phyloP scores from a whole-genome alignment of 805 yeast species.

The Candida easanensis region DNA sequence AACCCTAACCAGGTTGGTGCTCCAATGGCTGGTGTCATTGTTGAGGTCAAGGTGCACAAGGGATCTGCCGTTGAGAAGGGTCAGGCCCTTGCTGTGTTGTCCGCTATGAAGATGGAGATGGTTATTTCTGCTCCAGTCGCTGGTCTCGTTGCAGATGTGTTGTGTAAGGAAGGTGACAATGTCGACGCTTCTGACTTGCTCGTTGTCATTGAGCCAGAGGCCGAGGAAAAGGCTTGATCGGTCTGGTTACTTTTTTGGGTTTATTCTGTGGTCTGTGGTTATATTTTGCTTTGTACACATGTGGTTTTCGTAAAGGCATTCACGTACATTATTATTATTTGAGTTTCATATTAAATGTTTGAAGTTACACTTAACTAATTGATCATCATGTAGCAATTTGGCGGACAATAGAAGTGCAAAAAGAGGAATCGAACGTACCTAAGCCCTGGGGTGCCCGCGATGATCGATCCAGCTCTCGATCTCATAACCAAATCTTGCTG shows the following conservation, averaged over 20 bases:
- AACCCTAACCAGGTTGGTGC: slow-evolving; percentile 94
- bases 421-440: too few relatives aligned
- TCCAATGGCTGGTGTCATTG: slow-evolving; percentile 98
- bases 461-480: too few relatives aligned
- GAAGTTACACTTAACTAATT: too few relatives aligned
- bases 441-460: too few relatives aligned
- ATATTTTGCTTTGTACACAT: too few relatives aligned
- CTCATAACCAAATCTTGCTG: too few relatives aligned
- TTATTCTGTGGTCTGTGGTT: too few relatives aligned
- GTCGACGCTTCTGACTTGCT: slow-evolving; percentile 94
- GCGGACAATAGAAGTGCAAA: too few relatives aligned
- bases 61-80: slow-evolving; percentile 94
- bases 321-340: too few relatives aligned
- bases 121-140: slow-evolving; percentile 88
- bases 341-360: too few relatives aligned
- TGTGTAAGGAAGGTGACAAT: slow-evolving; percentile 86
- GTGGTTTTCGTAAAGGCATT: too few relatives aligned
- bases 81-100: slow-evolving; percentile 86
- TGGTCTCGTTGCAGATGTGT: slow-evolving; percentile 77
- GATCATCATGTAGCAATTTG: too few relatives aligned
- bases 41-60: slow-evolving; percentile 87
- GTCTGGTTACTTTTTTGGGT: not conserved
- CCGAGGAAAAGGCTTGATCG: slow-evolving; percentile 12
- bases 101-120: slow-evolving; percentile 99
- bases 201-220: slow-evolving; percentile 45